Percentiles rank a stretch among this genome's conserved stretches.
Conservation (phyloP, 768 basidiomycete species). For the Russula ochroleuca region DNA sequence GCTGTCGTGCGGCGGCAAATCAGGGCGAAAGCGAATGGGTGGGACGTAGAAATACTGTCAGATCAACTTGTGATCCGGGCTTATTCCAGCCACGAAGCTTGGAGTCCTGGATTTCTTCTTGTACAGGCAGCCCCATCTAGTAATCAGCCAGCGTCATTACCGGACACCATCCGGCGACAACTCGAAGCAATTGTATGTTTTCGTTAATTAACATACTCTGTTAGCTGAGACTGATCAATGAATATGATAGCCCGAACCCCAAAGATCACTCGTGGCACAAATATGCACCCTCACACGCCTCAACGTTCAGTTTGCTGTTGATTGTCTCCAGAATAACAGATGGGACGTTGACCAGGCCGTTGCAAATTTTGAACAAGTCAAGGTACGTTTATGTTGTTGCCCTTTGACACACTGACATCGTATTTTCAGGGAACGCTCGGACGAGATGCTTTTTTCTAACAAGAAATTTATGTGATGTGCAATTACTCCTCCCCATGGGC, state of each 20-base stretch:
- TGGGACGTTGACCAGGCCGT: slow-evolving; percentile 82
- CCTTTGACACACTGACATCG: slow-evolving; percentile 33
- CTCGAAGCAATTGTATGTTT: slow-evolving; percentile 54
- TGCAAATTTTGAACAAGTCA: slow-evolving; percentile 83
- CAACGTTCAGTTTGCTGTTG: slow-evolving; percentile 73
- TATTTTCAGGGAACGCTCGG: slow-evolving; percentile 29
- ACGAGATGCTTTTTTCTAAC: slow-evolving; percentile 32
- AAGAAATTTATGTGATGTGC: background rate
- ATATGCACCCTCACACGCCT: slow-evolving; percentile 71
- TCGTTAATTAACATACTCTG: slow-evolving; percentile 26
- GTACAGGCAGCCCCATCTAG: slow-evolving; percentile 51
- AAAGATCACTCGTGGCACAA: slow-evolving; percentile 66
- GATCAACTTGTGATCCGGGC: slow-evolving; percentile 80
- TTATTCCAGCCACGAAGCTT: slow-evolving; percentile 81
- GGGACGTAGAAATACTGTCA: slow-evolving; percentile 87
- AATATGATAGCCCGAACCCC: slow-evolving; percentile 55
- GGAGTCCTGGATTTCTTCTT: slow-evolving; percentile 68
- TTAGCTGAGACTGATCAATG: slow-evolving; percentile 21
- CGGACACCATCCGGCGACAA: slow-evolving; percentile 44
- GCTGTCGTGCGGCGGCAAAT: slow-evolving; percentile 12
- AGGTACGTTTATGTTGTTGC: slow-evolving; percentile 56
- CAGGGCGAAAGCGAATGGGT: slow-evolving; percentile 77
- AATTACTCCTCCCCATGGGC: background rate
- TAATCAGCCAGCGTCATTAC: slow-evolving; percentile 32
- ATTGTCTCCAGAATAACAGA: slow-evolving; percentile 78